Evolutionary conservation across 1,139 yeast genomes (phyloP).

Genomic region (Geotrichum cucujoidarum): DNA sequence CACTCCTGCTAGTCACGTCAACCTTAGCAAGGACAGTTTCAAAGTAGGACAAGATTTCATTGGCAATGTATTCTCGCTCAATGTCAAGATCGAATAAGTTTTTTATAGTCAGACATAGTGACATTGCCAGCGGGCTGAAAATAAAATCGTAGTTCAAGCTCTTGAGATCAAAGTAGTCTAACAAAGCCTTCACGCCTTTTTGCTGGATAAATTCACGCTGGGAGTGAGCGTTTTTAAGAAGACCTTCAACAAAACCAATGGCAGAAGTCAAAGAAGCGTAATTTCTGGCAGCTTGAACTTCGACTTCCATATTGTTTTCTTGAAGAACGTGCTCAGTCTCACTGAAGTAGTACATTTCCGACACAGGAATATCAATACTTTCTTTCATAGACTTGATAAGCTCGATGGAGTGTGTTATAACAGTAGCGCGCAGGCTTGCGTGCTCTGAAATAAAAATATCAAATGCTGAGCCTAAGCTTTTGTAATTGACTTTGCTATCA

Average conservation of each 20-base stretch:
- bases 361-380: constrained; percentile 19
- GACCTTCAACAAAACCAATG: constrained; percentile 33
- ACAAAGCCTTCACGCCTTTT: constrained; percentile 30
- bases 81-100: constrained; percentile 32
- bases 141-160: constrained; percentile 38
- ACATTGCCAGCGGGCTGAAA: constrained; percentile 31
- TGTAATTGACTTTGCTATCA: constrained; percentile 36
- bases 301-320: constrained; percentile 17
- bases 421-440: constrained; percentile 59
- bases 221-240: constrained; percentile 34
- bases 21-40: constrained; percentile 10
- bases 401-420: constrained; percentile 48
- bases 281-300: constrained; percentile 14
- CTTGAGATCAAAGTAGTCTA: constrained; percentile 29
- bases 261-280: constrained; percentile 16
- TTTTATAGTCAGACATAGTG: constrained; percentile 28
- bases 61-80: constrained; percentile 26
- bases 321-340: constrained; percentile 20
- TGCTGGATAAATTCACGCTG: constrained; percentile 35
- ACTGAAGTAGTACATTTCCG: constrained; percentile 14
- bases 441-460: constrained; percentile 86
- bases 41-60: constrained; percentile 19
- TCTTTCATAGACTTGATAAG: constrained; percentile 48
- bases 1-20: constrained; percentile 9
- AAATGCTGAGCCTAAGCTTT: constrained; percentile 60